Evolutionary conservation across 768 basidiomycete genomes (phyloP).

Genomic region (Agrocybe pediades): DNA sequence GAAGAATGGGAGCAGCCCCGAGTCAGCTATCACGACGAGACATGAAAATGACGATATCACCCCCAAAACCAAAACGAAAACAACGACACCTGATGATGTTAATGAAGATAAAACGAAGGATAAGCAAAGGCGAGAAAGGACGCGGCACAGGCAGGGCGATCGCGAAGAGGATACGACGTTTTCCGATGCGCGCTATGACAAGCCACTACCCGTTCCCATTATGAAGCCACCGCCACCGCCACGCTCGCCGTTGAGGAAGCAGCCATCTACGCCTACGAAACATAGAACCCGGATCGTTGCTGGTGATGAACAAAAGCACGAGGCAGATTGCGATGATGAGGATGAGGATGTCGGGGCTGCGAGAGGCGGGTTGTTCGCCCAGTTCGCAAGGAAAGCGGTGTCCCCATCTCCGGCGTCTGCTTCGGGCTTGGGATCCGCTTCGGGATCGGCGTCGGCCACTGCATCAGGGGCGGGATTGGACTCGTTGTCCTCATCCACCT

Average conservation of each 20-base stretch:
- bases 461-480: neutral
- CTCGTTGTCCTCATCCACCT: neutral
- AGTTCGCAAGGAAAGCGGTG: constrained; percentile 21
- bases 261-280: constrained; percentile 2
- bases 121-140: neutral
- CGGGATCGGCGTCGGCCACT: neutral
- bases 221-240: constrained; percentile 32
- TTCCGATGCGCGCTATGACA: constrained; percentile 11
- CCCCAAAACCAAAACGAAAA: too few relatives aligned
- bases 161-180: constrained; percentile 24
- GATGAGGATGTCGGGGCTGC: neutral
- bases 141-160: constrained; percentile 7
- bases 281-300: neutral
- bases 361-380: constrained; percentile 29
- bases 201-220: constrained; percentile 40
- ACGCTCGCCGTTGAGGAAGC: constrained; percentile 14
- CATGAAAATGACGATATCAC: neutral
- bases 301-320: neutral
- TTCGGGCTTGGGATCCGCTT: constrained; percentile 10
- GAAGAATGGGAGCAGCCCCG: constrained; percentile 13
- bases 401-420: constrained; percentile 19
- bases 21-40: constrained; percentile 17
- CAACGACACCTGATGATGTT: neutral
- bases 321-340: neutral
- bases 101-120: neutral